phyloP scores from a whole-genome alignment of 345 rosid species.

The Eucalyptus marginata region DNA sequence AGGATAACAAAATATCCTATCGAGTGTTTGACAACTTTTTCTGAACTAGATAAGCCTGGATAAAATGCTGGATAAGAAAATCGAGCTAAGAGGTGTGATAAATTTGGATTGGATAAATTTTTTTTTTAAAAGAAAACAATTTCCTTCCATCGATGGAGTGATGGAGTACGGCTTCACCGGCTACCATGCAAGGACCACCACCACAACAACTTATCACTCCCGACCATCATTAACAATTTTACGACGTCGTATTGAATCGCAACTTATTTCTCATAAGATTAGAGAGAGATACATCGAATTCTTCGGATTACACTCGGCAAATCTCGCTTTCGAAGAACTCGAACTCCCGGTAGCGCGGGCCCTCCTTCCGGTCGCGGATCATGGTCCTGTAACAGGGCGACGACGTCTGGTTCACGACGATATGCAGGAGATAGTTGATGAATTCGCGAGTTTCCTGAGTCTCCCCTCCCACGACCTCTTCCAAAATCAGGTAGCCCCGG shows the following conservation, averaged over 20 bases:
- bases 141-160: not conserved
- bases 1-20: too few relatives aligned
- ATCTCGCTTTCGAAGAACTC: not conserved
- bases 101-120: not conserved
- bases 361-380: not conserved
- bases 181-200: not conserved
- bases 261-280: not conserved
- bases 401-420: not conserved
- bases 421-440: not conserved
- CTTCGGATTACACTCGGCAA: not conserved
- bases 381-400: not conserved
- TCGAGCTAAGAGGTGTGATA: not conserved
- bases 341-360: not conserved
- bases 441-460: not conserved
- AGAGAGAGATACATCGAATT: not conserved
- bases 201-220: not conserved
- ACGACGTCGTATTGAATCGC: not conserved
- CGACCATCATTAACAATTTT: not conserved
- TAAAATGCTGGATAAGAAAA: not conserved
- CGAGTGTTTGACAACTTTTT: not conserved
- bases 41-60: fast-evolving
- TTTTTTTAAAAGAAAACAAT: too few relatives aligned
- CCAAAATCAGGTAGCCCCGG: not conserved
- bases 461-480: not conserved
- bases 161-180: not conserved